Evolutionary conservation across 2,329 filamentous ascomycete species (phyloP), one percentile per base, ranked within the genome.

Genomic region (Knufia petricola): DNA sequence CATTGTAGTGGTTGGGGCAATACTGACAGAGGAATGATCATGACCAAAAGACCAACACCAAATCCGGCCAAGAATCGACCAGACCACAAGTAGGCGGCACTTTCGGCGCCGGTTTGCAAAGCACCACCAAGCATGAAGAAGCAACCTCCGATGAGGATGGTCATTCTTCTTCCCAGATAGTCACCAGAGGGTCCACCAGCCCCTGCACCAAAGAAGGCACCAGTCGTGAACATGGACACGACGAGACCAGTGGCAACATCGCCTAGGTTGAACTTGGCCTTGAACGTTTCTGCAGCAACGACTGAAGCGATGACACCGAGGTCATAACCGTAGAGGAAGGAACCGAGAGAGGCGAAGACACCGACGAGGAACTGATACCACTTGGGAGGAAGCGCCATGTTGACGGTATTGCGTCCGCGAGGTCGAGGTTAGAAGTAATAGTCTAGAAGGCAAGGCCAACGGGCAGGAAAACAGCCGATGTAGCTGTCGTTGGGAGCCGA

Each of bases 141-240:
- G 2, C 84, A 2, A 37, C 79, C 76, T n/a, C 85, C 86, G 23
- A 84, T 66, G 41, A 84, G 65, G 56, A 90, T 90, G 2, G 85
- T 88, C 63, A 70, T 69, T 62, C 82, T 79, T 56, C 86, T 77
- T 37, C 86, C 85, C 1, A 87, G 65, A 49, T 62, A 69, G 61
- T 88, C 79, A 53, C 81, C 80, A 30, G 68, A 58, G 1, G 77
- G 73, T 51, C 85, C 85, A 32, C 80, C 84, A 30, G 78, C 66
- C 26, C 69, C 69, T 21, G 84, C 79, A 7, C 84, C 84, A 54
- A 84, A 76, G 66, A 87, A 87, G 19, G 84, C 84, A 38, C 85
- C 79, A 2, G 75, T 82, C 0, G 85, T 90, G 63, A 90, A 89
- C 51, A 88, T 74, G 1, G 83, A 85, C 1, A 89, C 85, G 0